Evolutionary conservation across 768 basidiomycete species (phyloP), one percentile per base, ranked within the genome.

Genomic region (Russula ochroleuca): DNA sequence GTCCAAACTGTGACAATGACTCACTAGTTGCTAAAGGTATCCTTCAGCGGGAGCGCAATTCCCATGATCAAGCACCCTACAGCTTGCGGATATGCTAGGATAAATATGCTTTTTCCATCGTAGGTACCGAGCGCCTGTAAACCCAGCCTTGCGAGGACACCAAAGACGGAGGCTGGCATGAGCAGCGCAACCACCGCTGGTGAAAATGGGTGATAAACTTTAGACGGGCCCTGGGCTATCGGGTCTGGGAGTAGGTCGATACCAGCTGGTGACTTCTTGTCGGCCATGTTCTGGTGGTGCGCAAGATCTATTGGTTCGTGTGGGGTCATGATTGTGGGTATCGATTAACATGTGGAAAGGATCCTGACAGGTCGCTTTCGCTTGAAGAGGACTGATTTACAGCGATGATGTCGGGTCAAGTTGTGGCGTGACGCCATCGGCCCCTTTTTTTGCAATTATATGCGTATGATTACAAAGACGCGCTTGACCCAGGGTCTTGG

Each of bases 61-160:
- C 97, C 97, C 94, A 99, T 98, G 33, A 96, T 77, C 58, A 94
- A 78, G 75, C 95, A 98, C 19, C 97, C 97, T 0, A 87, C 76
- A 0, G 85, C 89, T 73, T 99, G 96, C 0, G 85, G 81, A 78
- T 94, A 98, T 5, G 87, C 84, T 25, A 98, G 77, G 2, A 90
- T 79, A 71, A 94, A 98, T 6, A 98, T 85, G 67, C 84, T 81
- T 49, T 80, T 73, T 1, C 90, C 92, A 41, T 86, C 79, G 69
- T 92, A 98, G 0, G 80, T 83, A 21, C 81, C 81, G 50, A 98
- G 76, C 8, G 91, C 89, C 33, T 81, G 72, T 9, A 97, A 73
- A 0, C 95, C 95, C 6, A 98, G 76, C 40, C 95, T 80, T 13
- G 88, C 85, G 41, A 98, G 84, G 5, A 85, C 79, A n/a, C 95